Evolutionary conservation across 75 land plant species (phyloP), one percentile per base, ranked within the genome.

Genomic region (Adiantum capillusveneris): DNA sequence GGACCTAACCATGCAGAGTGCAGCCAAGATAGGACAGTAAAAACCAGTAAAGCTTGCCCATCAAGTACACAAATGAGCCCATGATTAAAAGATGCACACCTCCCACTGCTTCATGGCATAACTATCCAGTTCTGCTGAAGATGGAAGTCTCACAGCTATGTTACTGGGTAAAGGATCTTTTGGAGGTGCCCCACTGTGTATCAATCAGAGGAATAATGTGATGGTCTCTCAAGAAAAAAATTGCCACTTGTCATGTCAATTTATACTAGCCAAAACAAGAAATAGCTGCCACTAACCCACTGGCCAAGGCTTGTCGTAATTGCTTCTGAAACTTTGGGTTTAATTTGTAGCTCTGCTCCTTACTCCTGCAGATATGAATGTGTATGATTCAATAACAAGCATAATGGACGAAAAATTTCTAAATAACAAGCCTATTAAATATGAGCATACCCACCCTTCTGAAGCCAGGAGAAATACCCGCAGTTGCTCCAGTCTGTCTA

Each of bases 31-130:
- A n/a, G n/a, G n/a, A n/a, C n/a, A n/a, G n/a, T n/a, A n/a, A n/a
- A n/a, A n/a, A n/a, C n/a, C n/a, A n/a, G n/a, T n/a, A n/a, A n/a
- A n/a, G n/a, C n/a, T n/a, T n/a, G n/a, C n/a, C n/a, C n/a, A n/a
- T n/a, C n/a, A n/a, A n/a, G n/a, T n/a, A n/a, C n/a, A n/a, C n/a
- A n/a, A n/a, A n/a, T 25, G 55, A 53, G 9, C 28, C 13, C 21
- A 20, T 7, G 49, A n/a, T 46, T 46, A 14, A 46, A n/a, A n/a
- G n/a, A 46, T 26, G 29, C 69, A 43, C n/a, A 89, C 98, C 98
- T 94, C 98, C 98, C 98, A 94, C 60, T 94, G 90, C 29, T 77
- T 76, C 55, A 75, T 73, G 12, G 96, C 96, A 84, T 81, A 86
- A 26, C 72, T 69, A n/a, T 89, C 85, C 29, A 94, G 66, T 18